A percentile compares a stretch with the other conserved stretches of the same genome.
Conservation (phyloP, 768 basidiomycete genomes). For the Imleria badia region DNA sequence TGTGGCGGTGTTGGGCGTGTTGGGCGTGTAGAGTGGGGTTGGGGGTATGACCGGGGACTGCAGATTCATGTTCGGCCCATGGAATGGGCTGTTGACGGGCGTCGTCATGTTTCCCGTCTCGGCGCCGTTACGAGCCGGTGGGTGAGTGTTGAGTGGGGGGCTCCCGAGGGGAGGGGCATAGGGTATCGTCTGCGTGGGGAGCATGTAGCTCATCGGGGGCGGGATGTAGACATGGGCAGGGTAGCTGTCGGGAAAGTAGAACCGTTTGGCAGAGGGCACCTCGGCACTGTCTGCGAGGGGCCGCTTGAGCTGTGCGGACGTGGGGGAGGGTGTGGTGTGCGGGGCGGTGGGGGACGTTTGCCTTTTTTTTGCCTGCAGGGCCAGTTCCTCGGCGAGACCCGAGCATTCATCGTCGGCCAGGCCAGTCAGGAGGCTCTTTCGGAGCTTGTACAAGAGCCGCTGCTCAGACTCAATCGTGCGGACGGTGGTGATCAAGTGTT, state of each 20-base stretch:
- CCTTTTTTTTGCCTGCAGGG: conserved; percentile 39
- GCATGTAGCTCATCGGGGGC: conserved; percentile 26
- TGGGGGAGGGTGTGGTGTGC: conserved; percentile 2
- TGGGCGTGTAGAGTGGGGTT: conserved; percentile 23
- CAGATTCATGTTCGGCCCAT: conserved; percentile 6
- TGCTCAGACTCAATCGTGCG: conserved; percentile 60
- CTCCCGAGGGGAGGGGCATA: conserved; percentile 23
- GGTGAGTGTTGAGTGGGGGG: conserved; percentile 13
- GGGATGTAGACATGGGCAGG: conserved; percentile 32
- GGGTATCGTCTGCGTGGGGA: conserved; percentile 29
- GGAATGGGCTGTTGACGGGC: conserved; percentile 17
- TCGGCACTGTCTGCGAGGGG: conserved; percentile 25
- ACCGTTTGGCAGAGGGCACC: conserved; percentile 27
- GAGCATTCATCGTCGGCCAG: conserved; percentile 57
- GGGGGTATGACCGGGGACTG: conserved; percentile 20
- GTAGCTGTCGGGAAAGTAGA: conserved; percentile 29
- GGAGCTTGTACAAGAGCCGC: conserved; percentile 58
- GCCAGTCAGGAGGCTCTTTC: conserved; percentile 58
- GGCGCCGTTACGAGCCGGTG: conserved; percentile 10
- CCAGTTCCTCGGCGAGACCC: conserved; percentile 55
- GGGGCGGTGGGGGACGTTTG: neutral
- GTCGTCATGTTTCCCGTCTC: conserved; percentile 20
- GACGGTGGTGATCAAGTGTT: conserved; percentile 59
- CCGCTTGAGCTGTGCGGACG: conserved; percentile 26
- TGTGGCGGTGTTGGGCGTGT: conserved; percentile 23